Evolutionary conservation across 139 green algal species (phyloP).

Genomic region (Micractinium conductrix): DNA sequence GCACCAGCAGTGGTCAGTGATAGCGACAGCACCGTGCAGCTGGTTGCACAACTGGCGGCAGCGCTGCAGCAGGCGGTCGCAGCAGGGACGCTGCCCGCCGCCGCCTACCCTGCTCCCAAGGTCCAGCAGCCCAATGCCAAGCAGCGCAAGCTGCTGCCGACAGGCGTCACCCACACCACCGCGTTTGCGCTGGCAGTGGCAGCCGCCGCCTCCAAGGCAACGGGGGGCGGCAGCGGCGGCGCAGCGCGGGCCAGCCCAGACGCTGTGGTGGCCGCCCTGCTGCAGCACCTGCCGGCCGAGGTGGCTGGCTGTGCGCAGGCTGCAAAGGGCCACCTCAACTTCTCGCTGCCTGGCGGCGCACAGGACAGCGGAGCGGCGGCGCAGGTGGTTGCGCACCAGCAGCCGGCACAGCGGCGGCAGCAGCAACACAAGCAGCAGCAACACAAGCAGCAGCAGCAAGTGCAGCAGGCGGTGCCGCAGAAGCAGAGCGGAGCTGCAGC

Average conservation of each 20-base stretch:
- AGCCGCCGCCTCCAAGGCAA: slow-evolving; percentile 6
- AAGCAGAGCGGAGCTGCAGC: not conserved
- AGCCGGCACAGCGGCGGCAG: slow-evolving; percentile 11
- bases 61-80: slow-evolving; percentile 26
- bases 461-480: not conserved
- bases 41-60: not conserved
- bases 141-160: slow-evolving; percentile 26
- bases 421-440: slow-evolving; percentile 10
- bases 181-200: slow-evolving; percentile 33
- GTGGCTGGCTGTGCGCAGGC: slow-evolving; percentile 9
- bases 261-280: not conserved
- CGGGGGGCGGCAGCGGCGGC: not conserved
- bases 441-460: not conserved
- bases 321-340: slow-evolving; percentile 48
- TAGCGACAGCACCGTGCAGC: no score
- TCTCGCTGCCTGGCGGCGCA: slow-evolving; percentile 17
- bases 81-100: slow-evolving; percentile 17
- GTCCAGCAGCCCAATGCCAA: slow-evolving; percentile 32
- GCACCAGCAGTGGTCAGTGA: not conserved
- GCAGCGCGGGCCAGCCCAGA: not conserved
- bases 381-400: slow-evolving; percentile 56
- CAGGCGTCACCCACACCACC: slow-evolving; percentile 17
- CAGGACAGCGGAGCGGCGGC: slow-evolving; percentile 18
- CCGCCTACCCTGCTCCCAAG: slow-evolving; percentile 12
- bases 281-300: not conserved